These are phyloP conservation scores for Russula vinacea DNA, from an alignment of 768 basidiomycete species.

Conservation along the genomic window DNA sequence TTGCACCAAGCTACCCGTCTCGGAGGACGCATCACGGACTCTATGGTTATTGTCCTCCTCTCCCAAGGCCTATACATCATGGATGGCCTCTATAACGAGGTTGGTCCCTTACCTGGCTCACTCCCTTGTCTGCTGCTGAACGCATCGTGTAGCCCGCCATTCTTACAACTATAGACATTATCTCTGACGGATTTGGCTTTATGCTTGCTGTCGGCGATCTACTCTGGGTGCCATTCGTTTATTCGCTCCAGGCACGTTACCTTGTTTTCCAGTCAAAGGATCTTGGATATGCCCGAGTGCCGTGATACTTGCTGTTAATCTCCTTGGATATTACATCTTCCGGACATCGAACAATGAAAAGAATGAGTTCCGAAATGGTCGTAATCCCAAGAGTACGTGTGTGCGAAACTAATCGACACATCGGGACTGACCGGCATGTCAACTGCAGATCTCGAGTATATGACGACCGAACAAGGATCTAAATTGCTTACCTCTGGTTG, in stretches of 20 bases:
- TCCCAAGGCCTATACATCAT: slow-evolving; percentile 88
- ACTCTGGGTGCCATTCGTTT: slow-evolving; percentile 91
- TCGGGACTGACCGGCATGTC: not conserved
- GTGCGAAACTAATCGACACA: not conserved
- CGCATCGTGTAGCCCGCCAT: slow-evolving; percentile 63
- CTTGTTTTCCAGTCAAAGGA: slow-evolving; percentile 86
- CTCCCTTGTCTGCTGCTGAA: not conserved
- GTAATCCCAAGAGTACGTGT: slow-evolving; percentile 81
- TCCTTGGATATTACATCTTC: slow-evolving; percentile 88
- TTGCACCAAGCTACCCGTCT: slow-evolving; percentile 85
- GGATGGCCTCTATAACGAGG: slow-evolving; percentile 90
- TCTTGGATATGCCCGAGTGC: slow-evolving; percentile 59
- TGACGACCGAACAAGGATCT: slow-evolving; percentile 80
- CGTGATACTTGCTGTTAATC: slow-evolving; percentile 61
- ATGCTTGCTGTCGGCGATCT: slow-evolving; percentile 96
- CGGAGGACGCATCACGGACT: slow-evolving; percentile 78
- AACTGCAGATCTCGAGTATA: slow-evolving; percentile 63
- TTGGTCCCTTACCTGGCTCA: slow-evolving; percentile 34
- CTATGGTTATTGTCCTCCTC: slow-evolving; percentile 82
- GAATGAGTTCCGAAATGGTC: slow-evolving; percentile 90
- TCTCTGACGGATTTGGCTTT: slow-evolving; percentile 96
- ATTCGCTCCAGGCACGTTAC: slow-evolving; percentile 90
- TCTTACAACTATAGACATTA: slow-evolving; percentile 96
- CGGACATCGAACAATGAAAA: slow-evolving; percentile 86
- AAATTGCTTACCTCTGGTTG: slow-evolving; percentile 93